phyloP scores from a whole-genome alignment of 768 basidiomycete genomes.

The Hydnomerulius pinastri region DNA sequence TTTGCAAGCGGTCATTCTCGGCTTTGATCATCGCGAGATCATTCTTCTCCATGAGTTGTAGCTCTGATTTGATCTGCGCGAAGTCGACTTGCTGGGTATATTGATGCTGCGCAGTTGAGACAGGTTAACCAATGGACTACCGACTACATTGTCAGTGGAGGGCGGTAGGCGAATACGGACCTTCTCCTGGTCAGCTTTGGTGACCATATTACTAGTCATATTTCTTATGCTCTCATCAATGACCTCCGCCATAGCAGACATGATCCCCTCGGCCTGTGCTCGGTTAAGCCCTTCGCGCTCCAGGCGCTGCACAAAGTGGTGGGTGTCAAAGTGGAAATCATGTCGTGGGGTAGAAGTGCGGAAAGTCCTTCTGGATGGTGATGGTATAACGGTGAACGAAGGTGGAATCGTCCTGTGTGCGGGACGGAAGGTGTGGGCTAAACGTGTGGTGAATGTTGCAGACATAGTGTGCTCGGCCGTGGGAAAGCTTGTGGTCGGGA shows the following conservation, averaged over 20 bases:
- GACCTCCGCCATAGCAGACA: constrained; percentile 95
- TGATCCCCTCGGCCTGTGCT: constrained; percentile 94
- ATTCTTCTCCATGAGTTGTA: constrained; percentile 96
- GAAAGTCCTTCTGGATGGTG: constrained; percentile 22
- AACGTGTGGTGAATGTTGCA: constrained; percentile 3
- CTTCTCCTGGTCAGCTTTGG: constrained; percentile 96
- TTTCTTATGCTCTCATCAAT: constrained; percentile 96
- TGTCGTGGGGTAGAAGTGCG: constrained; percentile 28
- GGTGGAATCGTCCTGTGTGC: constrained; percentile 4
- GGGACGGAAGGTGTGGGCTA: constrained; percentile 9
- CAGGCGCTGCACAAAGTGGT: constrained; percentile 89
- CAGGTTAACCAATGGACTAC: background rate
- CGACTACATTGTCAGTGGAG: too few relatives aligned
- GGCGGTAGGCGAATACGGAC: constrained; percentile 40
- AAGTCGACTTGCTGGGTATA: constrained; percentile 98
- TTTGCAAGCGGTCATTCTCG: constrained; percentile 91
- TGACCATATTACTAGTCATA: constrained; percentile 96
- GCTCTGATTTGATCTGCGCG: constrained; percentile 92
- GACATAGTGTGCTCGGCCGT: constrained; percentile 20
- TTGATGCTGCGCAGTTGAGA: constrained; percentile 57
- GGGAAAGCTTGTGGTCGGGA: too few relatives aligned
- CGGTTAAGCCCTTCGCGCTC: constrained; percentile 88
- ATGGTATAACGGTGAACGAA: background rate
- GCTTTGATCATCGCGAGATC: constrained; percentile 94
- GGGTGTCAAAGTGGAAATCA: constrained; percentile 92